Evolutionary conservation across 345 rosid genomes (phyloP).

Genomic region (Bretschneidera sinensis): DNA sequence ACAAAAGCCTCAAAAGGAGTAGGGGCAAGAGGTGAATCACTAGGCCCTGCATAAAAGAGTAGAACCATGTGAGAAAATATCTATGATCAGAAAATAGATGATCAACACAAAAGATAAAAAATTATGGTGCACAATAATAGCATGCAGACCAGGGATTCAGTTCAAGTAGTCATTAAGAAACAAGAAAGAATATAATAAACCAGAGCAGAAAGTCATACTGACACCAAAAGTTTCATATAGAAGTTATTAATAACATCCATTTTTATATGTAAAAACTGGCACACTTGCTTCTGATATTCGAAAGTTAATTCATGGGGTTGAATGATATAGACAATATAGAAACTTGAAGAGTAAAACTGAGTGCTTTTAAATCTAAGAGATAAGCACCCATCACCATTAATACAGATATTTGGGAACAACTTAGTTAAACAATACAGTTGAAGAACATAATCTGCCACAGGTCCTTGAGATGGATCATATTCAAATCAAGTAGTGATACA

Average conservation of each 20-base stretch:
- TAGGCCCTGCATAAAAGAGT: slow-evolving; percentile 54
- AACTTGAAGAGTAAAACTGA: neutral
- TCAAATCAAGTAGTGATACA: neutral
- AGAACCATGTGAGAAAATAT: slow-evolving; percentile 12
- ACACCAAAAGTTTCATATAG: no score
- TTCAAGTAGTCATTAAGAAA: slow-evolving; percentile 1
- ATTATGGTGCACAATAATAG: neutral
- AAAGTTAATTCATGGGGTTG: neutral
- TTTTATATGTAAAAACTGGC: neutral
- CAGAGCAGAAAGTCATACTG: neutral
- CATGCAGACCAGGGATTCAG: neutral
- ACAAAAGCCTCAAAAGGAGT: slow-evolving; percentile 86
- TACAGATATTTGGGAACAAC: neutral
- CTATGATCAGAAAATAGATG: neutral
- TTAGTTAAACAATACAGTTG: neutral
- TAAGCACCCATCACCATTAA: neutral
- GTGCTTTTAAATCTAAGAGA: neutral
- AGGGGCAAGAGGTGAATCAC: slow-evolving; percentile 89
- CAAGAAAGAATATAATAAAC: neutral
- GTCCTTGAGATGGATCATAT: neutral
- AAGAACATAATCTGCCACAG: neutral
- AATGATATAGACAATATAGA: neutral
- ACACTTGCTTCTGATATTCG: neutral
- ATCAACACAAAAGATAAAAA: neutral
- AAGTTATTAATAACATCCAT: no score